Evolutionary conservation across 495 filamentous ascomycete species (phyloP), one percentile per base, ranked within the genome.

Genomic region (Penicillium crystallinum): DNA sequence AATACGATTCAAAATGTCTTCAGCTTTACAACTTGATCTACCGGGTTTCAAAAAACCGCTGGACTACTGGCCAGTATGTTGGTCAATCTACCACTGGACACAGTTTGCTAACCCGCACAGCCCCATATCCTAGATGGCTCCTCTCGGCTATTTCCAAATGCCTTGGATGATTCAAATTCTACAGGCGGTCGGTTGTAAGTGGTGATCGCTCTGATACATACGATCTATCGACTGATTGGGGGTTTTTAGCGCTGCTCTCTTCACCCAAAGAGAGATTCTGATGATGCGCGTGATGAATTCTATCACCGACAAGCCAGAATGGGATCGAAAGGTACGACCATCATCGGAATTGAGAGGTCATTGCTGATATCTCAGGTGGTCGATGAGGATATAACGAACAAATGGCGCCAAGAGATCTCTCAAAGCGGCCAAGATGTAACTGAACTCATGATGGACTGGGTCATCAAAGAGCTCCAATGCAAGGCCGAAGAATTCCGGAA

Each of bases 391-490:
- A 71, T 74, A 46, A 63, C 65, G 0, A 23, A 40, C 0, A 68
- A 69, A 49, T 78, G 76, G 74, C 59, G 62, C 3, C 36, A 65
- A 10, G 73, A 77, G 49, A 55, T 69, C 14, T 25, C 54, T 2
- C 43, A 46, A 3, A 52, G 58, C 19, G 62, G 45, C 0, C 37
- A 58, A 21, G 73, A 72, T 47, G 54, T 81, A 2, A 70, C 73
- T 0, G 48, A 63, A 4, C 63, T 61, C 7, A 81, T 83, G 78
- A 68, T 78, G 45, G 69, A 81, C 14, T 75, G 67, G 54, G 72
- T 79, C 54, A 68, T 82, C 41, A 49, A 62, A 30, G 81, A 84
- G 53, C 62, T 82, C 10, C 67, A 69, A 10, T 74, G 74, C 53
- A 80, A 77, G 49, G 70, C 71, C 4, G 46, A 53, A 1, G 22